Evolutionary conservation across 768 basidiomycete genomes (phyloP).

Genomic region (Crassisporium funariophilum): DNA sequence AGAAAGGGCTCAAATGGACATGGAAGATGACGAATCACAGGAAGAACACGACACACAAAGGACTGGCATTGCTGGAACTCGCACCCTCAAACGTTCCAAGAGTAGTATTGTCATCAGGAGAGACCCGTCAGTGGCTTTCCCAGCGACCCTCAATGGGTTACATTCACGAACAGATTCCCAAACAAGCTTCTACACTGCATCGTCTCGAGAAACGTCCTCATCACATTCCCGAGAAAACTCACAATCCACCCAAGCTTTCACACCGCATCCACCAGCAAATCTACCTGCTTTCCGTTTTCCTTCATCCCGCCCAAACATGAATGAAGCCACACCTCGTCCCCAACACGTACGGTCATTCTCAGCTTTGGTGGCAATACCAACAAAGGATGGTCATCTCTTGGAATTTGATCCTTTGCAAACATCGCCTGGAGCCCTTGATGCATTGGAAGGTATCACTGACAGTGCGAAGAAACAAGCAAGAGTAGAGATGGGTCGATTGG

Average conservation of each 20-base stretch:
- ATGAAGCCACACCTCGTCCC: constrained; percentile 38
- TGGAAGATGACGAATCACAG: constrained; percentile 32
- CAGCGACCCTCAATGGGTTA: constrained; percentile 26
- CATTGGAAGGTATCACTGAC: constrained; percentile 75
- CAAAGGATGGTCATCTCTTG: constrained; percentile 77
- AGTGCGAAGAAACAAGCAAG: constrained; percentile 84
- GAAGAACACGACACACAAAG: constrained; percentile 27
- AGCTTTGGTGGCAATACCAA: constrained; percentile 76
- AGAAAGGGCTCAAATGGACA: constrained; percentile 37
- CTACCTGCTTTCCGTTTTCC: constrained; percentile 30
- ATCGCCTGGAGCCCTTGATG: constrained; percentile 71
- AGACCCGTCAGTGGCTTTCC: constrained; percentile 51
- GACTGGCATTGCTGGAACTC: constrained; percentile 23
- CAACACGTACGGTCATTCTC: constrained; percentile 43
- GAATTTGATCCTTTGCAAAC: constrained; percentile 83
- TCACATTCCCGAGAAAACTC: constrained; percentile 49
- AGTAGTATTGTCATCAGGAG: constrained; percentile 64
- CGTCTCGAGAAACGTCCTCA: constrained; percentile 38
- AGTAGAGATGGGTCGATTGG: constrained; percentile 71
- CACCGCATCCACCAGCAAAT: constrained; percentile 19
- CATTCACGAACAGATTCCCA: constrained; percentile 58
- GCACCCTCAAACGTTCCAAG: constrained; percentile 48
- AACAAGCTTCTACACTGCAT: constrained; percentile 44
- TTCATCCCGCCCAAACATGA: constrained; percentile 23
- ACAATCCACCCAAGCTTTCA: constrained; percentile 24